Conservation (phyloP, 139 green algal species). For the Chlamydomonas schloesseri region DNA sequence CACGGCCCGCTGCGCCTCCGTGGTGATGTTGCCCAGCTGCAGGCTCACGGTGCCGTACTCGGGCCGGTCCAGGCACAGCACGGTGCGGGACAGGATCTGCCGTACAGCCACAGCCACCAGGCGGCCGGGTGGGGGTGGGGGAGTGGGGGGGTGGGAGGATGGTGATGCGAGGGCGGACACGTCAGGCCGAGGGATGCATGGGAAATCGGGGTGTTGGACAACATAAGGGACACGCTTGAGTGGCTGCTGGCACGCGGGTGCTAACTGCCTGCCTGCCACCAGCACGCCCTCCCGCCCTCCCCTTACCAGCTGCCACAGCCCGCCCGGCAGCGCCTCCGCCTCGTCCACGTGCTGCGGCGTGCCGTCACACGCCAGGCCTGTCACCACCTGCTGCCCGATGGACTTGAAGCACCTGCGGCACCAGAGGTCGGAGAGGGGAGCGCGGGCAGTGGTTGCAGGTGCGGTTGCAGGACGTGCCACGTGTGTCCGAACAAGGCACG, state of each 20-base stretch:
- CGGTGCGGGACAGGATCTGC: slow-evolving; percentile 32
- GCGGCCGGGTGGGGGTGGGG: no score
- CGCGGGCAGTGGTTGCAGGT: no score
- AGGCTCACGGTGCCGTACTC: slow-evolving; percentile 38
- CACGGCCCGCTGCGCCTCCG: slow-evolving; percentile 36
- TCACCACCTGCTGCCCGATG: slow-evolving; percentile 14
- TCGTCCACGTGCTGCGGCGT: neutral
- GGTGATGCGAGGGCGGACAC: neutral
- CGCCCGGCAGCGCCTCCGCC: slow-evolving; percentile 11
- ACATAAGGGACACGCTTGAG: no score
- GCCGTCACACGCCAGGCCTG: slow-evolving; percentile 30
- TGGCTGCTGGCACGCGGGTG: no score
- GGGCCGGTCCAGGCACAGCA: slow-evolving; percentile 36
- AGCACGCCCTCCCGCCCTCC: no score
- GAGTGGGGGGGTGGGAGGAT: no score
- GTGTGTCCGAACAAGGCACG: no score
- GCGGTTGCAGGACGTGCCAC: no score
- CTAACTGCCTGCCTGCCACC: no score
- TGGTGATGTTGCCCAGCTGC: slow-evolving; percentile 16
- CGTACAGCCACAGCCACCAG: no score
- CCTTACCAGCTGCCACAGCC: slow-evolving; percentile 33
- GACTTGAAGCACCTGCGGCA: slow-evolving; percentile 13
- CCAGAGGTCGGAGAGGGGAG: no score
- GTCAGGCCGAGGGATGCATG: neutral
- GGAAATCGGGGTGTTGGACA: no score